Evolutionary conservation across 2,329 filamentous ascomycete genomes (phyloP), one percentile per base, ranked within the genome.

Genomic region (Lachnellula cervina): DNA sequence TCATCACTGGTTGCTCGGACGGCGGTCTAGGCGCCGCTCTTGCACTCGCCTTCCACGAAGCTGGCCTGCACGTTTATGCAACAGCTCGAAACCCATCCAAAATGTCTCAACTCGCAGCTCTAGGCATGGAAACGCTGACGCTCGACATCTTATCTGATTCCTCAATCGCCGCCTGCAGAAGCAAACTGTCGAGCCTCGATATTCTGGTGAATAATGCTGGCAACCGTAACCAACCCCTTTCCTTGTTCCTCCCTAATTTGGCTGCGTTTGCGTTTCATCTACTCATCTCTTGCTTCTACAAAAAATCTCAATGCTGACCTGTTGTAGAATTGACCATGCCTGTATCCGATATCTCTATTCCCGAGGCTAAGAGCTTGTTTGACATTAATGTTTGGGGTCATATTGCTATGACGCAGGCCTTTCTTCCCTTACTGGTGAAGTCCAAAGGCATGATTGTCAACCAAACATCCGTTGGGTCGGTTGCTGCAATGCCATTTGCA

Each of bases 1-100:
- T 74, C 16, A 69, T 74, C 32, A 76, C 73, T 3, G 72, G 73
- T 40, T 73, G 70, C 58, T 71, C 67, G 54, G 64, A 69, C n/a
- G 72, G 71, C n/a, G 69, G 73, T 19, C 65, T 74, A 9, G 74
- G 73, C 23, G 68, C 73, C 28, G 71, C 71, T 32, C 68, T 76
- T 7, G 72, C 72, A 9, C 56, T 64, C 21, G 71, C 71, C 42
- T 72, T 74, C 52, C 71, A 73, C 56, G 54, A 58, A 9, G 60
- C 64, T 5, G 73, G 71, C 2, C 63, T 70, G 25, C 66, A 66
- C 4, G 74, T 76, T 32, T 72, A 72, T 52, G 74, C 73, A 0
- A 74, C 74, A 1, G 72, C 71, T n/a, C 68, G 74, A 35, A 70
- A 69, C 53, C 63, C 66, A 1, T 58, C 65, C 43, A 75, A 72